These are phyloP conservation scores for Calonectria naviculata DNA, from an alignment of 2,329 filamentous ascomycete species.

Conservation along the genomic window DNA sequence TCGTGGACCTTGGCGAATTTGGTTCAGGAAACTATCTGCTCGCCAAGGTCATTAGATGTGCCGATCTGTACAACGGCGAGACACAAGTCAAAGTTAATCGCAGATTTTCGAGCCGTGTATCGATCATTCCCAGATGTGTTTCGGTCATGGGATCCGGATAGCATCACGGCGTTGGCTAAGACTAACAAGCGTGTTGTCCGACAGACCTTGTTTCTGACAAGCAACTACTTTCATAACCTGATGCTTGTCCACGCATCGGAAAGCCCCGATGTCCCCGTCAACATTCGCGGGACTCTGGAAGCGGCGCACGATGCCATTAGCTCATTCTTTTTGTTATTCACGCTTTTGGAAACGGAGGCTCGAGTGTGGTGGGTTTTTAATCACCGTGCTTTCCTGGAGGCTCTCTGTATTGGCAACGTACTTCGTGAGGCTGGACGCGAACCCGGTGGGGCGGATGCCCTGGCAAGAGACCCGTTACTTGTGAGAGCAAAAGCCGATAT, in stretches of 20 bases:
- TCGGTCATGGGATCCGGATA: constrained; percentile 73
- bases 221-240: constrained; percentile 85
- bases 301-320: constrained; percentile 80
- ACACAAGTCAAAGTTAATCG: constrained; percentile 76
- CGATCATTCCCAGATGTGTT: constrained; percentile 79
- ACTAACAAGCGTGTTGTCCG: constrained; percentile 74
- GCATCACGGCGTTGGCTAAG: constrained; percentile 66
- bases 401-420: constrained; percentile 73
- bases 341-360: constrained; percentile 76
- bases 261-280: constrained; percentile 70
- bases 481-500: constrained; percentile 71
- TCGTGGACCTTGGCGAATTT: constrained; percentile 85
- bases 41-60: constrained; percentile 77
- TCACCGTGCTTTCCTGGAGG: constrained; percentile 83
- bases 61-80: constrained; percentile 76
- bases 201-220: constrained; percentile 83
- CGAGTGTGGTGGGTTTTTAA: constrained; percentile 89
- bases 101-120: constrained; percentile 77
- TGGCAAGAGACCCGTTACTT: constrained; percentile 67
- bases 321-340: constrained; percentile 80
- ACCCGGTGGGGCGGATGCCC: constrained; percentile 56
- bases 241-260: constrained; percentile 83
- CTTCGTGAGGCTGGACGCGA: constrained; percentile 63
- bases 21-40: constrained; percentile 81
- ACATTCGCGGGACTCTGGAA: constrained; percentile 77